Evolutionary conservation across 148 eudicot genomes (phyloP).

Genomic region (Vaccinium darrowii): DNA sequence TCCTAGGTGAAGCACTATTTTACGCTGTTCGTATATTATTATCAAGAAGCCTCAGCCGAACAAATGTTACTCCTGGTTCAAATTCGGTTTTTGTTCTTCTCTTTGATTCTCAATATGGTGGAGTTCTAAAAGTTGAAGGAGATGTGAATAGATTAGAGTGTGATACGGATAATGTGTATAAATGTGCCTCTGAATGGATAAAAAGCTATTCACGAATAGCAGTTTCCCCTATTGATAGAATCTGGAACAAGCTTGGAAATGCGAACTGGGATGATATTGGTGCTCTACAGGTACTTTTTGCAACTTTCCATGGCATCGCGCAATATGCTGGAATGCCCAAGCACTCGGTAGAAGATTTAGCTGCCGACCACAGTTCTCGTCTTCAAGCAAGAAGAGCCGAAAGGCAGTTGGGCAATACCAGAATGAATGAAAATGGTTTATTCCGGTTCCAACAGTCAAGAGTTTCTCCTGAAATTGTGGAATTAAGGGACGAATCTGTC

Average conservation of each 20-base stretch:
- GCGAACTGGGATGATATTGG: slow-evolving; percentile 97
- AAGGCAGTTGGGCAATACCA: slow-evolving; percentile 63
- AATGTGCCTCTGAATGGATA: slow-evolving; percentile 80
- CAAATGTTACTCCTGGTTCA: slow-evolving; percentile 44
- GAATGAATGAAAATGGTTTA: slow-evolving; percentile 56
- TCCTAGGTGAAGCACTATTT: slow-evolving; percentile 77
- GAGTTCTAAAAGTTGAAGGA: slow-evolving; percentile 86
- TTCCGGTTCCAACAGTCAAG: slow-evolving; percentile 57
- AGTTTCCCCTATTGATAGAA: slow-evolving; percentile 75
- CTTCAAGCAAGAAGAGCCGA: slow-evolving; percentile 80
- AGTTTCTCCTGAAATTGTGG: slow-evolving; percentile 83
- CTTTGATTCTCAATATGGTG: slow-evolving; percentile 75
- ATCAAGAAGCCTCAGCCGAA: slow-evolving; percentile 79
- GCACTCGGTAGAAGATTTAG: slow-evolving; percentile 81
- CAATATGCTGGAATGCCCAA: slow-evolving; percentile 78
- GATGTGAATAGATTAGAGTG: slow-evolving; percentile 68
- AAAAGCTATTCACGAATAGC: slow-evolving; percentile 51
- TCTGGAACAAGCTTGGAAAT: slow-evolving; percentile 98
- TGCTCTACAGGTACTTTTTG: slow-evolving; percentile 86
- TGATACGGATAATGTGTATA: slow-evolving; percentile 68
- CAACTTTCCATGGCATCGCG: slow-evolving; percentile 72
- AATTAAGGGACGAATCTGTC: slow-evolving; percentile 62
- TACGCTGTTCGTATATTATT: slow-evolving; percentile 71
- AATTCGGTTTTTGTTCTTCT: slow-evolving; percentile 77
- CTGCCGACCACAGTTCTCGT: slow-evolving; percentile 91